Base-by-base conservation (phyloP, 495 filamentous ascomycete genomes). In the Hypoxylon trugodes region DNA sequence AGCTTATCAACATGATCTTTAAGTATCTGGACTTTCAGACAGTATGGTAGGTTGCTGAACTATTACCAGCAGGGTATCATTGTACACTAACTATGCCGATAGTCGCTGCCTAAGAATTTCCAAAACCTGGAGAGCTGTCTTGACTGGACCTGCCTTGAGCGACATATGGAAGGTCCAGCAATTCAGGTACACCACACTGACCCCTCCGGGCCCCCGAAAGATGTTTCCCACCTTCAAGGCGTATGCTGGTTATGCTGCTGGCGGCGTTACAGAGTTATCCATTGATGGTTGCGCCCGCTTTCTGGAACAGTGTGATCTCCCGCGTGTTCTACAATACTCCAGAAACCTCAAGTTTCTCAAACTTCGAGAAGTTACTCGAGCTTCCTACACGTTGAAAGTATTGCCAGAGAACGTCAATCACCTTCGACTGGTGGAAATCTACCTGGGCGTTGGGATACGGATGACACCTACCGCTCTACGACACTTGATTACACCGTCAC, bases 1-100 rank as follows among this genome's bases (percentile, higher is more conserved):
- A 87, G 50, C 69, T 86, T 35, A 74, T 75, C 22, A 50, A 59
- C 26, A 75, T 83, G 59, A 74, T 82, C 1, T 69, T 87, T 3
- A 49, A 71, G n/a, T 58, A 77, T 35, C 65, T 85, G 6, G 70
- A 74, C 16, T 84, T 84, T 61, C 75, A 68, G 35, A 67, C 83
- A n/a, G 72, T 80, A 19, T 81, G 81, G 82, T 85, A 73, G 63
- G 79, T 70, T 19, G 6, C n/a, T 24, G 18, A 28, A 2, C 2
- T 19, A 32, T 21, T 28, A 9, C 7, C 3, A 6, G 28, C n/a
- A 15, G 1, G 1, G 4, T 19, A 6, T 7, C 30, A 6, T 35
- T 6, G n/a, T 24, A 55, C 10, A 58, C 28, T 24, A 26, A 37
- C 30, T n/a, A 13, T 24, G 18, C 8, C 8, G 8, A 38, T 30